Evolutionary conservation across 139 green algal genomes (phyloP).

Genomic region (Chlamydomonas sphaeroides): DNA sequence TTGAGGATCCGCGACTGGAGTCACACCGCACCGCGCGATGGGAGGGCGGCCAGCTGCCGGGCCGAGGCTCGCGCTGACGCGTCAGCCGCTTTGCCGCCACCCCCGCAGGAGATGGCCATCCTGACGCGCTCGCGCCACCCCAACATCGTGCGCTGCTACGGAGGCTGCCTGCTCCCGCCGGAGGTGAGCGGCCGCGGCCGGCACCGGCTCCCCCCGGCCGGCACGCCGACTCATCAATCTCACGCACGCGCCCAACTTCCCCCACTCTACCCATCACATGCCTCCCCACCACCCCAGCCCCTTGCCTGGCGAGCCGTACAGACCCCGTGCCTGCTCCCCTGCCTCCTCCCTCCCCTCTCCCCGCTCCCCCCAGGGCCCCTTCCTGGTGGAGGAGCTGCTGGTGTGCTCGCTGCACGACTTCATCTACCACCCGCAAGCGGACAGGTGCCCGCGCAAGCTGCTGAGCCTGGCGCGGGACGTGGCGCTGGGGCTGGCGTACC

Average conservation of each 20-base stretch:
- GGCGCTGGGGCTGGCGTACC: conserved; percentile 19
- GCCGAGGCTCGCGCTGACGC: no score
- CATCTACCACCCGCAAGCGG: conserved; percentile 29
- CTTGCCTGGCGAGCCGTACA: no score
- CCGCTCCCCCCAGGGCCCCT: conserved; percentile 3
- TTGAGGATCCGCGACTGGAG: no score
- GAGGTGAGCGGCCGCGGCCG: neutral
- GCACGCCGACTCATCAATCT: no score
- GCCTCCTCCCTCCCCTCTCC: no score
- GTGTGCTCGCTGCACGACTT: conserved; percentile 32
- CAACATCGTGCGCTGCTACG: conserved; percentile 17
- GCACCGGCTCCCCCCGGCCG: neutral
- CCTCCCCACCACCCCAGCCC: no score
- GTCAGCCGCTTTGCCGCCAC: neutral
- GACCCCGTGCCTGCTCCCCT: no score
- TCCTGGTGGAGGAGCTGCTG: conserved; percentile 40
- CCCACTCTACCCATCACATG: no score
- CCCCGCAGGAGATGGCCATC: conserved; percentile 37
- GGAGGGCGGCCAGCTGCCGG: no score
- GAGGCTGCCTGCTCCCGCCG: conserved; percentile 9
- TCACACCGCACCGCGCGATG: no score
- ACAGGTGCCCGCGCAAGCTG: conserved; percentile 1
- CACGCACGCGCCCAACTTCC: no score
- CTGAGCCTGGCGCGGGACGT: conserved; percentile 26
- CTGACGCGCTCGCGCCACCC: neutral